Evolutionary conservation across 164 flowering plant species (phyloP), one percentile per base, ranked within the genome.

Genomic region (Macadamia tetraphylla): DNA sequence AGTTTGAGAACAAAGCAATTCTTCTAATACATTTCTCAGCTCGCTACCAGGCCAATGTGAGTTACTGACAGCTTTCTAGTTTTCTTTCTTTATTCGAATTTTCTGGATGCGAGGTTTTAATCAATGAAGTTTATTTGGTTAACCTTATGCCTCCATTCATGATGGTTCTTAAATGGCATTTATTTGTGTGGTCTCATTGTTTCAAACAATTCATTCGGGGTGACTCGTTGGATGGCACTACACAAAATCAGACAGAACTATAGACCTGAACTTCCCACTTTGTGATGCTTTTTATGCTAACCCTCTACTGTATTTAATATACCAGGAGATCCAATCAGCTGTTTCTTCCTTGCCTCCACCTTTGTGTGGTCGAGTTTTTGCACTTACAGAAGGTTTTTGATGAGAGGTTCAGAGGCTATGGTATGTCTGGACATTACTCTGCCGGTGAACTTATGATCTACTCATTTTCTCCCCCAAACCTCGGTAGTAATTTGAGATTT

Each of bases 21-120:
- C 89, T 94, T 74, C 83, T 91, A 29, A 89, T 88, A 71, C 98
- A 94, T 78, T 94, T 94, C 72, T 94, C 98, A 60, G 96, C 94
- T 65, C 89, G 98, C 5, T 84, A 94, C 70, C 73, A 74, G 68
- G 40, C 67, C 57, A 81, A 84, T 62, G 82, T 76, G 64, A 13
- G 72, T 66, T 61, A 65, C 52, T 68, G 40, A 7, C 12, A 29
- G 23, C 17, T 55, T 65, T 14, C 14, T 18, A 18, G 12, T 44
- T 55, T 46, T 62, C 29, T 30, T 18, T 1, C 4, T 55, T 43
- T 14, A 60, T 62, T 56, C 23, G 11, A 32, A 62, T 4, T 40
- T 66, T 7, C 40, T 2, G 29, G n/a, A 49, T 1, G 52, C 2
- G 35, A 15, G 15, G 18, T 43, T 30, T 46, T 3, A 11, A 46